These are phyloP conservation scores for Neurospora sp. DNA, from an alignment of 495 filamentous ascomycete genomes.

Conservation along the genomic window DNA sequence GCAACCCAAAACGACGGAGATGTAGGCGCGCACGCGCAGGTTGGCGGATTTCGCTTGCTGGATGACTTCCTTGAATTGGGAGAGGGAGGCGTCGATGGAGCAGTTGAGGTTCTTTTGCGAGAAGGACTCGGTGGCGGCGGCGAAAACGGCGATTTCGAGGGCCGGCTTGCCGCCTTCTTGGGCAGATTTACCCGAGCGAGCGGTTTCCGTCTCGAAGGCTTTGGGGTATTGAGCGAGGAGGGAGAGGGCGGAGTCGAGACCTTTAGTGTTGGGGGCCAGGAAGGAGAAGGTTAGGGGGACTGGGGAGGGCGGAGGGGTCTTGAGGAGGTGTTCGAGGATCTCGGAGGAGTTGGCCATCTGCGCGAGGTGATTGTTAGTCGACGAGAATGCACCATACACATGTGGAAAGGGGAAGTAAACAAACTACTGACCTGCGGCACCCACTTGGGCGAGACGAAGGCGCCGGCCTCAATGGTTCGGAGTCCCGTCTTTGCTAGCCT, in stretches of 20 bases:
- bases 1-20: conserved; percentile 88
- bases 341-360: conserved; percentile 89
- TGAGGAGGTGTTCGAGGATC: conserved; percentile 66
- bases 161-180: conserved; percentile 31
- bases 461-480: conserved; percentile 83
- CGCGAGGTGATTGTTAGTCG: neutral
- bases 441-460: conserved; percentile 96
- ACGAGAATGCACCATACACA: neutral
- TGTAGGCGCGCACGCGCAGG: conserved; percentile 80
- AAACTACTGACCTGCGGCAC: conserved; percentile 67
- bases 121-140: conserved; percentile 86
- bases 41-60: conserved; percentile 50
- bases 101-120: conserved; percentile 89
- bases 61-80: conserved; percentile 59
- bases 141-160: conserved; percentile 83
- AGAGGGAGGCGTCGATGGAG: conserved; percentile 67
- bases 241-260: conserved; percentile 47
- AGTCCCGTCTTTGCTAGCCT: conserved; percentile 77
- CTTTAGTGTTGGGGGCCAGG: conserved; percentile 81
- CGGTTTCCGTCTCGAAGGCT: conserved; percentile 27
- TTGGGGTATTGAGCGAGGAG: conserved; percentile 30
- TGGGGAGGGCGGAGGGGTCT: conserved; percentile 53
- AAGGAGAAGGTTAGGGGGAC: conserved; percentile 79
- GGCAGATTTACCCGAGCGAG: neutral
- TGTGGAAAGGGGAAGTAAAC: neutral